These are phyloP conservation scores for Rhizopus delemar DNA, from an alignment of 371 early-diverging fungal species.

Conservation along the genomic window DNA sequence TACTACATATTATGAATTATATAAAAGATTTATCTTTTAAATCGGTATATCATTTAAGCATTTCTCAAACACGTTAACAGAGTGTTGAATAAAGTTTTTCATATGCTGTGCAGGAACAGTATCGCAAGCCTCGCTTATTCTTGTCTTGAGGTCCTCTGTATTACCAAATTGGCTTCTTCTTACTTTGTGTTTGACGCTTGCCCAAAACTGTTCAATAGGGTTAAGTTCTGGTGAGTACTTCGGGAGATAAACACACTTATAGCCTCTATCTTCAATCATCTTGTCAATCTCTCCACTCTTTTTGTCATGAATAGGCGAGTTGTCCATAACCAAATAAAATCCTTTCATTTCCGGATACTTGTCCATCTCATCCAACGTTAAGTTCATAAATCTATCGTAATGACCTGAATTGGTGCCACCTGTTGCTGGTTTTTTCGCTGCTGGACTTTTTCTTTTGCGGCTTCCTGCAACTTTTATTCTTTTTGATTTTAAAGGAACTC, in stretches of 20 bases:
- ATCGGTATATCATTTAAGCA: not conserved
- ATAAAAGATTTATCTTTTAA: no score
- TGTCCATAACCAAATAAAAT: slow-evolving; percentile 22
- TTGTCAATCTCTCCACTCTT: no score
- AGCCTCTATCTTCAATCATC: not conserved
- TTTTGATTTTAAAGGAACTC: slow-evolving; percentile 2
- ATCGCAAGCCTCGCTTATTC: slow-evolving; percentile 13
- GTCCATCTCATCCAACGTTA: slow-evolving; percentile 19
- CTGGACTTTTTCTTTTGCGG: slow-evolving; percentile 11
- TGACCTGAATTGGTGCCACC: slow-evolving; percentile 10
- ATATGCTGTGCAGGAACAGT: slow-evolving; percentile 7
- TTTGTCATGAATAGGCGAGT: slow-evolving; percentile 12
- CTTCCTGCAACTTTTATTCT: slow-evolving; percentile 11
- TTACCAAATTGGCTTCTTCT: not conserved
- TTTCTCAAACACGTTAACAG: not conserved
- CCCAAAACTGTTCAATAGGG: slow-evolving; percentile 6
- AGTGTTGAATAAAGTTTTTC: slow-evolving; percentile 9
- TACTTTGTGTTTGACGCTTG: not conserved
- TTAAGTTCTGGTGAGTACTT: slow-evolving; percentile 2
- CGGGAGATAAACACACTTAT: not conserved
- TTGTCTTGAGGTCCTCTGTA: slow-evolving; percentile 12
- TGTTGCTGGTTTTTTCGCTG: slow-evolving; percentile 5
- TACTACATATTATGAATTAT: no score
- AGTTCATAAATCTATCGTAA: slow-evolving; percentile 16
- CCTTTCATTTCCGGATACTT: slow-evolving; percentile 20